Base-by-base conservation (phyloP, 768 basidiomycete genomes). In the Russula virescens region DNA sequence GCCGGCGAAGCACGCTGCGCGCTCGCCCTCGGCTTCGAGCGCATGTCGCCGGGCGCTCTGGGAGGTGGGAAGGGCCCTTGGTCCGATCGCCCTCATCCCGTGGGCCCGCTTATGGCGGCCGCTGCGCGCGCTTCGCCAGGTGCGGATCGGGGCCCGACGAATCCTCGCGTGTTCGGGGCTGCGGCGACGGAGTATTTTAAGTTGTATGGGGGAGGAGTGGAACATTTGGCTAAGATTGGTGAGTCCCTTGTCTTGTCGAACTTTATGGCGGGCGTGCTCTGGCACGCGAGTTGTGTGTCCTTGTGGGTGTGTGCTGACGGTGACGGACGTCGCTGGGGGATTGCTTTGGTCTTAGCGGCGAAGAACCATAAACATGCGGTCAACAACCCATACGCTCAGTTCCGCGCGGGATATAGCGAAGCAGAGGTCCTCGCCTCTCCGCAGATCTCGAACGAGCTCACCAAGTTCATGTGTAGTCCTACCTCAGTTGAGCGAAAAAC, bases 301-400 rank as follows among this genome's bases (percentile, higher is more conserved):
- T n/a, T n/a, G n/a, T n/a, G n/a, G n/a, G n/a, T n/a, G n/a, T n/a
- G n/a, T n/a, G n/a, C n/a, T n/a, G n/a, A n/a, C n/a, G n/a, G n/a
- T n/a, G n/a, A n/a, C n/a, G n/a, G n/a, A n/a, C n/a, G n/a, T n/a
- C n/a, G n/a, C n/a, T 58, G 54, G 58, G 48, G 21, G 28, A 31
- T n/a, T 3, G 35, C 4, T 43, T 6, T 13, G n/a, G 47, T 25
- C 35, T 2, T 61, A 89, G 89, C 89, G 31, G 83, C 87, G 23
- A 93, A 94, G 78, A 92, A 91, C 68, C 91, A 93, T 71, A 83
- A 79, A 61, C 91, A 94, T 71, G 89, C 89, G 0, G 70, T 86
- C 60, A 87, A 88, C 60, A 93, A 94, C 67, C 90, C 90, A 0
- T 94, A 94, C 68, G 87, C 89, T 0, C 92, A 94, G 71, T 94